Evolutionary conservation across 441 rosid genomes (phyloP), one percentile per base, ranked within the genome.

Genomic region (Populus tomentosa): DNA sequence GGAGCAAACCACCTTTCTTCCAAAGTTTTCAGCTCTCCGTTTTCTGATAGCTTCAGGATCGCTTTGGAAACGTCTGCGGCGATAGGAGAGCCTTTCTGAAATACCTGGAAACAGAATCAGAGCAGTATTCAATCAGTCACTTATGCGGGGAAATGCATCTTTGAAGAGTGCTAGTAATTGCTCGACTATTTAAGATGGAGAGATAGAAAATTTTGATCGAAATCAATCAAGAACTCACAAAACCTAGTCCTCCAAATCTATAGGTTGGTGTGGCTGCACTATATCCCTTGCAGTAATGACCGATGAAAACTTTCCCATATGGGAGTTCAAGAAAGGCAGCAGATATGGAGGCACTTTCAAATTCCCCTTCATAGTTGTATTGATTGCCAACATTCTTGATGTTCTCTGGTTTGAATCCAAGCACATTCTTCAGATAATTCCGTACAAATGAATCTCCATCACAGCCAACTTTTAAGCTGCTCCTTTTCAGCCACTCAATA

Each of bases 271-370:
- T 3, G 59, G 68, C 72, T 9, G 84, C 80, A 59, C 50, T 35
- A 71, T 67, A 86, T 33, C 46, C 7, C 63, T 83, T 85, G 85
- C 89, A 84, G 81, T 85, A 72, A 0, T 36, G 79, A 21, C n/a
- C 40, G 64, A 77, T 42, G 79, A 82, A 86, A 8, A 84, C 85
- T 82, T 79, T 86, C 80, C 66, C 75, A 26, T 86, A 88, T 16
- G 90, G 88, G 67, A 82, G 79, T 76, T 88, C 90, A 32, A 86
- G 84, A 81, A 88, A 86, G 11, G 88, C 85, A 24, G 90, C 89
- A n/a, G 79, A 30, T 32, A 85, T 85, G 24, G 8, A 18, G 24
- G 28, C 50, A 63, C 63, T 69, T 50, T 78, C 5, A 46, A 85
- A 82, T 20, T 77, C 68, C 18, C 11, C 50, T 18, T 40, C 26